Base-by-base conservation (phyloP, 441 rosid genomes). In the Pelargonium myrrhifolium region DNA sequence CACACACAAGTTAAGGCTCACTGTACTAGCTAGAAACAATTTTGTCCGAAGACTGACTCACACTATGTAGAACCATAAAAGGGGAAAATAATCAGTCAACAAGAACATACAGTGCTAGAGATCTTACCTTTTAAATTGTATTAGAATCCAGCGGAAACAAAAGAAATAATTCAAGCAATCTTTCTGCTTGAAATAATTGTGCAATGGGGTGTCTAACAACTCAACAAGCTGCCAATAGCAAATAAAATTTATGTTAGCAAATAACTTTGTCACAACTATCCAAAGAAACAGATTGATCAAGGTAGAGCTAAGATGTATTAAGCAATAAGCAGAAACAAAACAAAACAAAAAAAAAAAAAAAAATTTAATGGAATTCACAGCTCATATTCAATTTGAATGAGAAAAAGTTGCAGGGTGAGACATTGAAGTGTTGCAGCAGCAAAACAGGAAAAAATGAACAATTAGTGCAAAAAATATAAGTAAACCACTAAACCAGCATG, bases 91-190 rank as follows among this genome's bases (percentile, higher is more conserved):
- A 37, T 37, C 66, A 40, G 24, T 9, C 8, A 7, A 43, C 10
- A 40, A 11, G 35, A 21, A 42, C 47, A 42, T 11, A 42, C 28
- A 58, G 28, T 51, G 22, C 43, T 60, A 68, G 66, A 63, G 63
- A 67, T 59, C 84, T 61, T 31, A 92, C 99, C 99, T 92, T 78
- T 92, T 95, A 75, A 95, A 95, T 72, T 95, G 98, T 71, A 92
- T 89, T 42, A 95, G 84, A 76, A 90, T 72, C 99, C 99, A 95
- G 80, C 98, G 99, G 83, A 95, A 95, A 77, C 99, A 95, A 79
- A 95, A 92, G 95, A 95, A 95, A 78, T 87, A 95, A 82, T 92
- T 95, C 88, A 95, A 84, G 82, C 99, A 95, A 63, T 95, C 98
- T 62, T 87, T 90, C 86, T 90, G 90, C 87, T 79, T 81, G 72